phyloP scores from a whole-genome alignment of 352 stramenopile species.

The Phytopythium litorale region DNA sequence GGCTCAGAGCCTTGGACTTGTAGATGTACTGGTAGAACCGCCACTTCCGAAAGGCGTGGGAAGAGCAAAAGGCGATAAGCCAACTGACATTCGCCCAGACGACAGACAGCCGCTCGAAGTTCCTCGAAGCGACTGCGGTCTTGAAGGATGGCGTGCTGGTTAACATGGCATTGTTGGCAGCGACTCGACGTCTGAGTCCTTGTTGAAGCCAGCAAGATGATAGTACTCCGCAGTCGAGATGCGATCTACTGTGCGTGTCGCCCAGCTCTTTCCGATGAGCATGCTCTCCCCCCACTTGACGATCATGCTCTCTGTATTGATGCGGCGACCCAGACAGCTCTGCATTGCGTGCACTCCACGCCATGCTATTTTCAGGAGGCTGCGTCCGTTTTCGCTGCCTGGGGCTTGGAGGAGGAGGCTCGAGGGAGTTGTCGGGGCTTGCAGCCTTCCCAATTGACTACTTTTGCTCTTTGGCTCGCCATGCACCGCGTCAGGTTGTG shows the following conservation, averaged over 20 bases:
- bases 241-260: neutral
- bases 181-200: neutral
- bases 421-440: neutral
- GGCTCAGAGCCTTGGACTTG: neutral
- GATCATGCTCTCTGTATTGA: neutral
- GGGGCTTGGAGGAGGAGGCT: neutral
- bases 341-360: neutral
- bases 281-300: neutral
- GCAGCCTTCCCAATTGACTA: neutral
- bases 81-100: neutral
- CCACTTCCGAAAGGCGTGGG: neutral
- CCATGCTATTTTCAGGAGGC: neutral
- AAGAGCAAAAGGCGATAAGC: neutral
- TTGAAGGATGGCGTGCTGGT: neutral
- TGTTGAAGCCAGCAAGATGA: neutral
- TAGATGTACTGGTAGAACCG: neutral
- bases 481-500: constrained; percentile 62
- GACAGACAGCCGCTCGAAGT: neutral
- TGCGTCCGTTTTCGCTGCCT: neutral
- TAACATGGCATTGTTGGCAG: neutral
- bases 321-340: no score
- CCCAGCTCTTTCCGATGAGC: neutral
- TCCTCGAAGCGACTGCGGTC: neutral
- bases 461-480: no score
- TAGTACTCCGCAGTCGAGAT: neutral